These are phyloP conservation scores for Paramecium tetraurelia DNA, from an alignment of 73 alveolate genomes.

Conservation along the genomic window DNA sequence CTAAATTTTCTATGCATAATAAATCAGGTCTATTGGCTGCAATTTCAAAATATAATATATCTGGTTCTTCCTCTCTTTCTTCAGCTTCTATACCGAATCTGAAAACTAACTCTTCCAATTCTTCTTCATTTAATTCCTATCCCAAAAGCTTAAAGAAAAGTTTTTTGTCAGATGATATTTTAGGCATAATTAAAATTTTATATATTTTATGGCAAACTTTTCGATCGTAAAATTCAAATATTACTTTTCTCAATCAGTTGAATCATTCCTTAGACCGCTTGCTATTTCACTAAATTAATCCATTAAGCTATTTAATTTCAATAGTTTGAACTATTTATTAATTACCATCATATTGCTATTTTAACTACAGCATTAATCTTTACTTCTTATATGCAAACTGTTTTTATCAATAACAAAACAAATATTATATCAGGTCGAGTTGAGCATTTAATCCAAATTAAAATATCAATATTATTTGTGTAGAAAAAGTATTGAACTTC, in stretches of 20 bases:
- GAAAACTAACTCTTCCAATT: constrained; percentile 53
- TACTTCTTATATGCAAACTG: not conserved
- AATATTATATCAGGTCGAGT: too few relatives aligned
- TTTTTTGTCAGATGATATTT: constrained; percentile 21
- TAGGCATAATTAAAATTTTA: constrained; percentile 40
- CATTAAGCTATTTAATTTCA: too few relatives aligned
- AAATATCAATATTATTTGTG: too few relatives aligned
- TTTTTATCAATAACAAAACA: too few relatives aligned
- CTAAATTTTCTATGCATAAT: constrained; percentile 45
- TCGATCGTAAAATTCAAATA: not conserved
- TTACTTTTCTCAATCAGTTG: not conserved
- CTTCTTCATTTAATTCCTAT: not conserved
- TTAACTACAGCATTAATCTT: not conserved
- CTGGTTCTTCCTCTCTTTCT: constrained; percentile 55
- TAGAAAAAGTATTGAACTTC: too few relatives aligned
- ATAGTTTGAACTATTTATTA: too few relatives aligned
- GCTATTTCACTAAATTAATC: not conserved
- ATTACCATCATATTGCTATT: too few relatives aligned
- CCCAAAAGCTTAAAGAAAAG: not conserved
- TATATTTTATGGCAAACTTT: not conserved
- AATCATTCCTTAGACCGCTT: not conserved
- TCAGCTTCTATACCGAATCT: constrained; percentile 61
- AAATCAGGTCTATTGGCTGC: constrained; percentile 67
- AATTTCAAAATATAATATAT: constrained; percentile 46
- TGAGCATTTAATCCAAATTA: too few relatives aligned